These are phyloP conservation scores for Botryotinia convoluta DNA, from an alignment of 2,329 filamentous ascomycete species.

Conservation along the genomic window DNA sequence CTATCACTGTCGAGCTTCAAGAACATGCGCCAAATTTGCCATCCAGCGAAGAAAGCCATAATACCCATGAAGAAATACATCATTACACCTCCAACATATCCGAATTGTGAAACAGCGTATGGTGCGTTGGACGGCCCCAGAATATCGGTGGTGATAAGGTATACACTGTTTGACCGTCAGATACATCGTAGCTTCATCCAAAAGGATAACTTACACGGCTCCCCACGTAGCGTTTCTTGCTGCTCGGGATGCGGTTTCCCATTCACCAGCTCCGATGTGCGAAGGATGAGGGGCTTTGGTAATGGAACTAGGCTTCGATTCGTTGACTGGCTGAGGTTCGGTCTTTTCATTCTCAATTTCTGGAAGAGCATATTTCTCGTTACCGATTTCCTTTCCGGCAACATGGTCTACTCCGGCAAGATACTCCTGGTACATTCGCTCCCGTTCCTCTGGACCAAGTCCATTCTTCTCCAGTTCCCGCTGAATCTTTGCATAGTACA, in stretches of 20 bases:
- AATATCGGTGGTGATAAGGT: slow-evolving; percentile 29
- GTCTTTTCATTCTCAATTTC: not conserved
- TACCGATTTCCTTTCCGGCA: slow-evolving; percentile 13
- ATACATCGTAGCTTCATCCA: not conserved
- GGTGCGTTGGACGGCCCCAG: slow-evolving; percentile 23
- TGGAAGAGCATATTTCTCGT: slow-evolving; percentile 15
- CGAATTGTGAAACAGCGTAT: slow-evolving; percentile 18
- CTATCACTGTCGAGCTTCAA: slow-evolving; percentile 28
- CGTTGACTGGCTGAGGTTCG: not conserved
- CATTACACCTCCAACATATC: slow-evolving; percentile 18
- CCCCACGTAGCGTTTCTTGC: slow-evolving; percentile 47
- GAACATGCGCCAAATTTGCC: slow-evolving; percentile 30
- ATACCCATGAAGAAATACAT: slow-evolving; percentile 29
- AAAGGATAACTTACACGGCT: slow-evolving; percentile 37
- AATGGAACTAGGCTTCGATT: slow-evolving; percentile 6
- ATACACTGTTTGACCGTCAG: slow-evolving; percentile 32
- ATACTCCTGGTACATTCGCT: slow-evolving; percentile 27
- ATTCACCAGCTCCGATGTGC: slow-evolving; percentile 37
- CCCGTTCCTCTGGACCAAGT: slow-evolving; percentile 24
- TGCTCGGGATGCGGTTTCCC: slow-evolving; percentile 46
- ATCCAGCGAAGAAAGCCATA: slow-evolving; percentile 29
- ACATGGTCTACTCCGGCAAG: not conserved
- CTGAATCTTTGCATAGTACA: slow-evolving; percentile 38
- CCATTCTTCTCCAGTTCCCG: slow-evolving; percentile 30
- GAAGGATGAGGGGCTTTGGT: not conserved